Percentiles rank a stretch among this genome's conserved stretches.
These are phyloP conservation scores for Begonia peltatifolia DNA, from an alignment of 306 rosid species.

Conservation along the genomic window DNA sequence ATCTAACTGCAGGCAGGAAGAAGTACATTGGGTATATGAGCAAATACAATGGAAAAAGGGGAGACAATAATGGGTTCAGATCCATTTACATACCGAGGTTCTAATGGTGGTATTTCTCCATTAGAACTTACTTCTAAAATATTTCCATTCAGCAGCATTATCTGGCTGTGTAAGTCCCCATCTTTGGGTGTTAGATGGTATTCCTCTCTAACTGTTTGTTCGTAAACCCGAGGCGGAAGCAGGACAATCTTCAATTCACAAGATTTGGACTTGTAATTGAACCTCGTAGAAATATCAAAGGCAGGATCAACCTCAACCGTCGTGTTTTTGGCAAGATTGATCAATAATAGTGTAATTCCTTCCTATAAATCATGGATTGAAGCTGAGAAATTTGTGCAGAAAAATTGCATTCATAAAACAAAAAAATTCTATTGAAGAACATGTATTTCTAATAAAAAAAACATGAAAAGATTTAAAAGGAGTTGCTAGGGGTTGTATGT, in stretches of 20 bases:
- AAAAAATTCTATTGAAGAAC: neutral
- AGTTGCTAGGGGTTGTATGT: neutral
- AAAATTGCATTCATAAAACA: conserved; percentile 9
- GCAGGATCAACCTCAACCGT: conserved; percentile 24
- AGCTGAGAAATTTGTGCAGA: neutral
- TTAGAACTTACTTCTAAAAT: conserved; percentile 36
- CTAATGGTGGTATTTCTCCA: conserved; percentile 57
- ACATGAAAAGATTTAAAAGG: neutral
- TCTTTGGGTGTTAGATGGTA: conserved; percentile 61
- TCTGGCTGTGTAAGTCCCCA: conserved; percentile 66
- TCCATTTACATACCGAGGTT: conserved; percentile 46
- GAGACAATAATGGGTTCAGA: conserved; percentile 45
- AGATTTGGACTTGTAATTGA: conserved; percentile 17
- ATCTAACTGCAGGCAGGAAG: conserved; percentile 37
- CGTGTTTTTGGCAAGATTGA: conserved; percentile 46
- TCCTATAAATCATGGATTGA: conserved; percentile 25
- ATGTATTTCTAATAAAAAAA: too few relatives aligned
- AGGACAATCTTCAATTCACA: conserved; percentile 6
- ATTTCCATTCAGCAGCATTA: conserved; percentile 62
- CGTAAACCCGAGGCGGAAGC: conserved; percentile 10
- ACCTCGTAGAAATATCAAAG: conserved; percentile 13
- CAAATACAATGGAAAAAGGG: conserved; percentile 75
- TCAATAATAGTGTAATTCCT: conserved; percentile 63
- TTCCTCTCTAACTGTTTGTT: conserved; percentile 40
- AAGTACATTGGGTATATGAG: conserved; percentile 49